Evolutionary conservation across 371 early-diverging fungal genomes (phyloP), one percentile per base, ranked within the genome.

Genomic region (Dichotomocladium elegans): DNA sequence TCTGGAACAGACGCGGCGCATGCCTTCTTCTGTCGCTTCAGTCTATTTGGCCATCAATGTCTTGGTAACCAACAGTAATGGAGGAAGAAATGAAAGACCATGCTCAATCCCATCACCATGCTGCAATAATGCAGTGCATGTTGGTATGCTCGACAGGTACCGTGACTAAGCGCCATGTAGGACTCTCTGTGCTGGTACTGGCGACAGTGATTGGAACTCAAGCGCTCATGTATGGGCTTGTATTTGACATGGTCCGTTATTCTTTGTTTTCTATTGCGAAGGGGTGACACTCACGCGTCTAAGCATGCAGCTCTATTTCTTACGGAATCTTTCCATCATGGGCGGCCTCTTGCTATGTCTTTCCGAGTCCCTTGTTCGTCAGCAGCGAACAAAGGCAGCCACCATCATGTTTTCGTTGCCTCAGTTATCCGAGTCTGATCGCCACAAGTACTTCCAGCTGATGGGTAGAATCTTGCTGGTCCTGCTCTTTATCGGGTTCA

Each of bases 281-380:
- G n/a, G n/a, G n/a, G n/a, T n/a, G n/a, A n/a, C n/a, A n/a, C n/a
- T n/a, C n/a, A n/a, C n/a, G n/a, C n/a, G n/a, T n/a, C 17, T 22
- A 19, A 14, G 15, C 17, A 12, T 14, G 17, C 25, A 70, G 70
- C 74, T 77, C 61, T 94, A 93, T 70, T 85, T 96, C 58, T 66
- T 96, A 52, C 88, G 96, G 30, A 91, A 87, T 59, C 71, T 96
- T 19, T 93, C 95, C 1, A 84, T 96, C 21, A 73, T 81, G 27
- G 97, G 96, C 25, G 96, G 94, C 11, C 81, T 96, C 10, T 64
- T 96, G 50, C 87, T 96, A 81, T 81, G 95, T 28, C 72, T 95
- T 17, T 86, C 94, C 17, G 91, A 90, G 52, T 59, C 72, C 29
- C 51, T 86, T 12, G 45, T 64, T n/a, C 55, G 62, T 12, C 47